Evolutionary conservation across 2,329 filamentous ascomycete species (phyloP).

Genomic region (Aspergillus neotritici): DNA sequence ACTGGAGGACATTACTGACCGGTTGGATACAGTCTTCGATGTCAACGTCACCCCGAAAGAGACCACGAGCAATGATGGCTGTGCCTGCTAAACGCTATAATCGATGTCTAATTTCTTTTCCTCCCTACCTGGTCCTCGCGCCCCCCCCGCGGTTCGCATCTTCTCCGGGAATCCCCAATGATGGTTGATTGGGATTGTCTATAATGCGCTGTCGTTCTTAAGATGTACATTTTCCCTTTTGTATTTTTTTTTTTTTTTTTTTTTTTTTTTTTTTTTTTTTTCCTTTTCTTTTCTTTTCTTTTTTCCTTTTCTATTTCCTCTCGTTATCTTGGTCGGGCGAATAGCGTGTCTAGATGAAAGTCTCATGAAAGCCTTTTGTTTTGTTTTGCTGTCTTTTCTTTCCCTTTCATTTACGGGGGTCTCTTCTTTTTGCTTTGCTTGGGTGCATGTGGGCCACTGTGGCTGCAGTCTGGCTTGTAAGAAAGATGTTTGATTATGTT

Average conservation of each 20-base stretch:
- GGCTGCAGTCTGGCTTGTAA: no score
- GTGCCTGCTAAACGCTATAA: constrained; percentile 51
- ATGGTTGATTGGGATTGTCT: constrained; percentile 30
- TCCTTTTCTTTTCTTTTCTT: constrained; percentile 1
- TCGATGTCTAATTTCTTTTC: background rate
- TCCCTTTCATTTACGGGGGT: background rate
- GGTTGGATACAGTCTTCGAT: constrained; percentile 68
- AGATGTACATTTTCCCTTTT: constrained; percentile 34
- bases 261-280: constrained; percentile 1
- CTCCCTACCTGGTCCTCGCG: constrained; percentile 8
- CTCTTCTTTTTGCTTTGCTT: no score
- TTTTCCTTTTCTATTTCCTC: background rate
- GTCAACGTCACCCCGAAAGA: constrained; percentile 73
- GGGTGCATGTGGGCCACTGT: background rate
- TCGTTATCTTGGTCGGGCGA: no score
- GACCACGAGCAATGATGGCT: constrained; percentile 66
- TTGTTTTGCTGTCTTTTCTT: background rate
- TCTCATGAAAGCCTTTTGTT: constrained; percentile 1
- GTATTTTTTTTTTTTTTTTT: constrained; percentile 14
- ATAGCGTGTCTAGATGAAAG: no score
- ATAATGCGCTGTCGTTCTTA: constrained; percentile 33
- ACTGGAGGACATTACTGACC: constrained; percentile 19
- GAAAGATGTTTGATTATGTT: no score
- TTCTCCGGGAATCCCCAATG: constrained; percentile 18
- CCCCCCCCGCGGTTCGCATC: constrained; percentile 8